Evolutionary conservation across 495 filamentous ascomycete genomes (phyloP).

Genomic region (Xylaria sp.): DNA sequence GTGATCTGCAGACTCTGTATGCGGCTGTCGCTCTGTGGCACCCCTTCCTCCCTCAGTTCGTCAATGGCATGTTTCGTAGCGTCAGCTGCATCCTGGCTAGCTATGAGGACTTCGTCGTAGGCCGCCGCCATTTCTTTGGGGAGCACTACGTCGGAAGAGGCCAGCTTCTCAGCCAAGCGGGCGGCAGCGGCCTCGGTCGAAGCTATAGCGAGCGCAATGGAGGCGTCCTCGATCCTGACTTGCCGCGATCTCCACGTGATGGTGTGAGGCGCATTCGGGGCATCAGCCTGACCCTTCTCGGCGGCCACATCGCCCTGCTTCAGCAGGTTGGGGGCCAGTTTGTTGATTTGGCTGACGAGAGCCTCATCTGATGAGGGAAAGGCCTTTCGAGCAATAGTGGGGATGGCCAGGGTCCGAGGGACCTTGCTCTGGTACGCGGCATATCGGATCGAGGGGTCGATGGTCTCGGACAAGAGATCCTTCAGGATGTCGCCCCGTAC

Average conservation of each 20-base stretch:
- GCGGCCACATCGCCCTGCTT: constrained; percentile 67
- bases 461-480: constrained; percentile 81
- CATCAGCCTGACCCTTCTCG: constrained; percentile 58
- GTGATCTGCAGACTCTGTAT: constrained; percentile 96
- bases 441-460: constrained; percentile 93
- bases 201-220: constrained; percentile 78
- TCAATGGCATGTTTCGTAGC: constrained; percentile 92
- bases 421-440: constrained; percentile 90
- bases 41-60: constrained; percentile 80
- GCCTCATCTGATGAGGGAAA: constrained; percentile 69
- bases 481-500: constrained; percentile 78
- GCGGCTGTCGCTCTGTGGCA: constrained; percentile 81
- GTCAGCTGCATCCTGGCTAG: constrained; percentile 94
- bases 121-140: constrained; percentile 72
- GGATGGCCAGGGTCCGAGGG: constrained; percentile 79
- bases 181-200: constrained; percentile 62
- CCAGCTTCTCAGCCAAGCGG: constrained; percentile 65
- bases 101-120: constrained; percentile 88
- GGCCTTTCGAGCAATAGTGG: constrained; percentile 75
- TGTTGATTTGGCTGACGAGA: constrained; percentile 70
- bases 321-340: constrained; percentile 73
- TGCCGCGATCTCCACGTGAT: constrained; percentile 90
- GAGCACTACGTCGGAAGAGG: constrained; percentile 62
- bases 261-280: constrained; percentile 70
- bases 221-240: constrained; percentile 88